Evolutionary conservation across 805 yeast species (phyloP).

Genomic region (Citeromyces nyonsensis): DNA sequence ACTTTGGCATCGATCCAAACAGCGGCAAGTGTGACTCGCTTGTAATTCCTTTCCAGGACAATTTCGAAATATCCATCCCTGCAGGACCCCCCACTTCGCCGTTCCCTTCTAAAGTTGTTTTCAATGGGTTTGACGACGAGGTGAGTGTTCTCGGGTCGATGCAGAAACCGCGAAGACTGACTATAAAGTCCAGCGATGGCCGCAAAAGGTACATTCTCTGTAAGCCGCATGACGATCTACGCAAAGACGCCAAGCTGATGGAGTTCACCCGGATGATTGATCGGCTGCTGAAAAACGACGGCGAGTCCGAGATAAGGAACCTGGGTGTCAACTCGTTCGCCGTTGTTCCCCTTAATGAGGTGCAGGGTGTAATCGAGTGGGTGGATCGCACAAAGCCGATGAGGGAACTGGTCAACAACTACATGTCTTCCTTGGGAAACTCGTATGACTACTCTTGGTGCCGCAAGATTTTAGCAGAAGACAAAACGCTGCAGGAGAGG

Average conservation of each 20-base stretch:
- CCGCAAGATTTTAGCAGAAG: slow-evolving; percentile 10
- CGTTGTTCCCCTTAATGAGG: slow-evolving; percentile 77
- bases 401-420: slow-evolving; percentile 34
- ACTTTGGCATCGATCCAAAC: slow-evolving; percentile 19
- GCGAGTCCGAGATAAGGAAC: slow-evolving; percentile 59
- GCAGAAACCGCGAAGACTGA: slow-evolving; percentile 74
- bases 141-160: slow-evolving; percentile 67
- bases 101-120: slow-evolving; percentile 21
- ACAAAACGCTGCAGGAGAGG: slow-evolving; percentile 14
- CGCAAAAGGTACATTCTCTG: slow-evolving; percentile 60
- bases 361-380: slow-evolving; percentile 84
- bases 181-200: slow-evolving; percentile 68
- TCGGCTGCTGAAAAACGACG: slow-evolving; percentile 46
- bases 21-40: slow-evolving; percentile 18
- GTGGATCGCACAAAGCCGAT: slow-evolving; percentile 64
- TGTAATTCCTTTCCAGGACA: slow-evolving; percentile 62
- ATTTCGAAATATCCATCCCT: slow-evolving; percentile 43
- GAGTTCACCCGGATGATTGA: slow-evolving; percentile 83
- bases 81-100: background rate
- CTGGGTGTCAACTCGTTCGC: slow-evolving; percentile 69
- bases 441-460: slow-evolving; percentile 10
- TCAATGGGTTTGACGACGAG: slow-evolving; percentile 47
- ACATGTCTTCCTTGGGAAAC: slow-evolving; percentile 10
- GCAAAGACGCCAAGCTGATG: slow-evolving; percentile 91
- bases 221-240: slow-evolving; percentile 78